A percentile compares a stretch with the other conserved stretches of the same genome.
Evolutionary conservation across 2,329 filamentous ascomycete genomes (phyloP).

Genomic region (Dactylonectria estremocensis): DNA sequence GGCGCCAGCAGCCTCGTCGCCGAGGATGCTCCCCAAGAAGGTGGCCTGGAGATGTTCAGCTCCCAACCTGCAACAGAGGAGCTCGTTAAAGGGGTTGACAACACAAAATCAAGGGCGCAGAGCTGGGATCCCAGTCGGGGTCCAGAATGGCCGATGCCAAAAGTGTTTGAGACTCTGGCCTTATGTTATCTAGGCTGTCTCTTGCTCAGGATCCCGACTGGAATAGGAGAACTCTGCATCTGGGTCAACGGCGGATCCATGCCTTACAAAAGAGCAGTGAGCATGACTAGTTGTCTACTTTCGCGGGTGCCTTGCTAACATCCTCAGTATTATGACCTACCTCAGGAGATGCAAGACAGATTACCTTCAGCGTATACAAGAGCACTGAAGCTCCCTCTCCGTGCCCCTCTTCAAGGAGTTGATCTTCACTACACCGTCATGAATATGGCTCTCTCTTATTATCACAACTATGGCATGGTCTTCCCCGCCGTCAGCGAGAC

Average conservation of each 20-base stretch:
- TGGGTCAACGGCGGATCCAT: conserved; percentile 80
- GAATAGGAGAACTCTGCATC: conserved; percentile 78
- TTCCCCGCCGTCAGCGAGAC: conserved; percentile 82
- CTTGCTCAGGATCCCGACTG: conserved; percentile 82
- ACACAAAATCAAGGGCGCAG: conserved; percentile 50
- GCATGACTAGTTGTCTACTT: conserved; percentile 41
- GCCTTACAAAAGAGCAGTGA: conserved; percentile 78
- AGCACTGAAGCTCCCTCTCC: conserved; percentile 67
- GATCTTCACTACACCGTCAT: conserved; percentile 76
- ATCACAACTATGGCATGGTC: conserved; percentile 76
- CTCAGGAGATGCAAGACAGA: conserved; percentile 75
- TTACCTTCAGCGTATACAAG: conserved; percentile 74
- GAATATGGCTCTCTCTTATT: conserved; percentile 75
- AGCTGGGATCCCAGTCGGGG: conserved; percentile 63
- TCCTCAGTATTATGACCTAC: conserved; percentile 68
- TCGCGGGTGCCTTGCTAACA: background rate
- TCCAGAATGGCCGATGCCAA: conserved; percentile 72
- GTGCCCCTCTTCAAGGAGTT: conserved; percentile 62
- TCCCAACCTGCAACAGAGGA: conserved; percentile 52
- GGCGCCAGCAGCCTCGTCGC: conserved; percentile 57
- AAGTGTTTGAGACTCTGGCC: conserved; percentile 80
- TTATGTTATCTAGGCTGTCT: conserved; percentile 86
- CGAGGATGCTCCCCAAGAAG: conserved; percentile 45
- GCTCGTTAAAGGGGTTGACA: conserved; percentile 17
- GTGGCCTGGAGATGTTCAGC: conserved; percentile 56